Evolutionary conservation across 1,284 basidiomycete species (phyloP).

Genomic region (Puccinia novopanici): DNA sequence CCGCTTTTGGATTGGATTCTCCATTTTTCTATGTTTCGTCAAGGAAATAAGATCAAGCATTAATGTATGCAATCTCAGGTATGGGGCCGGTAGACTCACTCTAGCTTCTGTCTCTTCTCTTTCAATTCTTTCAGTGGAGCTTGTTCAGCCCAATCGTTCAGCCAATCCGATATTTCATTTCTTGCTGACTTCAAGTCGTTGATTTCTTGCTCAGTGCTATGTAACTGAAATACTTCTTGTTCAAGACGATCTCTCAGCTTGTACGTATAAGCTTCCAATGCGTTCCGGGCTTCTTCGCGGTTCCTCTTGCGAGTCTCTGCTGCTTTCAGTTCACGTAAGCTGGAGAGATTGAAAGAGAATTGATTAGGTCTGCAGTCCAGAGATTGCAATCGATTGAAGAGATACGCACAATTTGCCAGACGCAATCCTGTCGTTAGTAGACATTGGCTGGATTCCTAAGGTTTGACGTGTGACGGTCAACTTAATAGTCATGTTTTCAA

Average conservation of each 20-base stretch:
- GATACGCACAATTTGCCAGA: constrained; percentile 49
- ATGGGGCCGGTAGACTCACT: constrained; percentile 65
- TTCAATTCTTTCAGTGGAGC: constrained; percentile 75
- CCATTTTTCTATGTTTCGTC: constrained; percentile 67
- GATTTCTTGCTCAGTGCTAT: constrained; percentile 73
- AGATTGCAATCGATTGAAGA: background rate
- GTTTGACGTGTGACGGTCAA: constrained; percentile 25
- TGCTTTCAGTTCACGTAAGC: constrained; percentile 74
- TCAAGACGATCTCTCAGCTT: constrained; percentile 79
- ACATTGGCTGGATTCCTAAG: constrained; percentile 46
- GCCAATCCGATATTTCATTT: constrained; percentile 75
- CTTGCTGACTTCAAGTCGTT: constrained; percentile 68
- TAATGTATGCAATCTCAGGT: too few species aligned
- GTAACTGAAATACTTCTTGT: constrained; percentile 73
- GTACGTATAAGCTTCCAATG: constrained; percentile 89
- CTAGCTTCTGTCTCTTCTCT: constrained; percentile 73
- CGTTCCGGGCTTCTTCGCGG: constrained; percentile 86
- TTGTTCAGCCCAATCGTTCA: constrained; percentile 79
- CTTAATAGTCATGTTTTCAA: constrained; percentile 40
- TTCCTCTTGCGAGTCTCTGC: constrained; percentile 75
- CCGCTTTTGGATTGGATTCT: constrained; percentile 78
- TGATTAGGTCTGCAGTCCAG: background rate
- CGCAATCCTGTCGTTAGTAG: constrained; percentile 37
- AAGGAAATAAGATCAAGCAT: constrained; percentile 23
- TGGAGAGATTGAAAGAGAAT: constrained; percentile 57